These are phyloP conservation scores for Cicer cuneatum DNA, from an alignment of 306 rosid genomes.

Conservation along the genomic window DNA sequence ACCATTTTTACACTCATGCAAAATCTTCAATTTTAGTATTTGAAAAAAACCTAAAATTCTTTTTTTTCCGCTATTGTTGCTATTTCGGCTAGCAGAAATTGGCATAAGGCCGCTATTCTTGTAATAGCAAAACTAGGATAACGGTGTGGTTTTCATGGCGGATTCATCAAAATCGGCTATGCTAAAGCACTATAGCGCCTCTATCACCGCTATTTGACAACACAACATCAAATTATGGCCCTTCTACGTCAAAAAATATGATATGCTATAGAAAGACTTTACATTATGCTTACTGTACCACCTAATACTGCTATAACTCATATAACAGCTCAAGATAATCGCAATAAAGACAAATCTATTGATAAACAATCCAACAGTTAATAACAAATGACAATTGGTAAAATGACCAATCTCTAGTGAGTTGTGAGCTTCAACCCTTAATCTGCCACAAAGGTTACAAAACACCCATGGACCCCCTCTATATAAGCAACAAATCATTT, in stretches of 20 bases:
- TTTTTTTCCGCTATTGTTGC: too few species aligned
- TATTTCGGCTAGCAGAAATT: too few species aligned
- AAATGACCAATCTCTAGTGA: neutral
- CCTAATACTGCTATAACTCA: neutral
- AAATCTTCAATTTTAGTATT: too few species aligned
- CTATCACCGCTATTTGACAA: too few species aligned
- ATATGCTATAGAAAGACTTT: neutral
- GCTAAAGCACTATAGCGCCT: too few species aligned
- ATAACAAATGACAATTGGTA: neutral
- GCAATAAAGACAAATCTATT: neutral
- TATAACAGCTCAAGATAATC: neutral
- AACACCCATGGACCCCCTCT: neutral
- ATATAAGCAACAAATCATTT: neutral
- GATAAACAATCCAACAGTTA: neutral
- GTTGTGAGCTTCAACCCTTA: neutral
- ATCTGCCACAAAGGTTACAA: neutral
- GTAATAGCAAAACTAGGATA: too few species aligned
- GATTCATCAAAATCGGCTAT: too few species aligned
- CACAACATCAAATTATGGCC: constrained; percentile 6
- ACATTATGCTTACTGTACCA: neutral
- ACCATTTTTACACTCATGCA: too few species aligned
- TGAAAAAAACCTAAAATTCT: too few species aligned
- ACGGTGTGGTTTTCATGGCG: too few species aligned
- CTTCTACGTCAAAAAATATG: neutral
- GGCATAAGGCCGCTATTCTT: too few species aligned